These are phyloP conservation scores for Chamaecyparis obtusa DNA, from an alignment of 75 land plant genomes.

Conservation along the genomic window DNA sequence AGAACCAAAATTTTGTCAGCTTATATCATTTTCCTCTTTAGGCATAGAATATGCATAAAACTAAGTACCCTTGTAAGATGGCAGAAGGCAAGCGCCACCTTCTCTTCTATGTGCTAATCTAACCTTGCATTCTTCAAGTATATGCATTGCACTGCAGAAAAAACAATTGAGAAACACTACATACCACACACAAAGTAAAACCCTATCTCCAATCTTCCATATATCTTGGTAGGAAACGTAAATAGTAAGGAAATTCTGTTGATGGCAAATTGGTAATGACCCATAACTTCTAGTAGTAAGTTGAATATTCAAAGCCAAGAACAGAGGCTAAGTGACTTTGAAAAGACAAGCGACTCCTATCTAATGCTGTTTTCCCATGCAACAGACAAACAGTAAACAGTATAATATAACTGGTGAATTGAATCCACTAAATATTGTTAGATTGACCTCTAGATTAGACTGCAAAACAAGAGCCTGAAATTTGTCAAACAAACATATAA, in stretches of 20 bases:
- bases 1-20: slow-evolving; percentile 1
- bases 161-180: not conserved
- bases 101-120: not conserved
- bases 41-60: slow-evolving; percentile 6
- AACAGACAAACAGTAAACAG: not conserved
- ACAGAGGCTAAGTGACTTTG: not conserved
- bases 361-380: not conserved
- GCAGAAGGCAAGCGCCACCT: not conserved
- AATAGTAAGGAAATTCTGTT: not conserved
- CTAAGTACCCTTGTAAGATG: not conserved
- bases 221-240: not conserved
- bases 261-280: not conserved
- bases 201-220: too few species aligned
- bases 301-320: not conserved
- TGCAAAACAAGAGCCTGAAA: not conserved
- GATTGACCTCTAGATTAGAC: not conserved
- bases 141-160: not conserved
- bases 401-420: not conserved
- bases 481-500: not conserved
- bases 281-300: not conserved
- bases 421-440: not conserved
- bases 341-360: not conserved
- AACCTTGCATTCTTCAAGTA: not conserved
- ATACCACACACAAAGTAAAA: not conserved
- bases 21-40: not conserved